These are phyloP conservation scores for Ganoderma sp. DNA, from an alignment of 1,284 basidiomycete genomes.

Conservation along the genomic window DNA sequence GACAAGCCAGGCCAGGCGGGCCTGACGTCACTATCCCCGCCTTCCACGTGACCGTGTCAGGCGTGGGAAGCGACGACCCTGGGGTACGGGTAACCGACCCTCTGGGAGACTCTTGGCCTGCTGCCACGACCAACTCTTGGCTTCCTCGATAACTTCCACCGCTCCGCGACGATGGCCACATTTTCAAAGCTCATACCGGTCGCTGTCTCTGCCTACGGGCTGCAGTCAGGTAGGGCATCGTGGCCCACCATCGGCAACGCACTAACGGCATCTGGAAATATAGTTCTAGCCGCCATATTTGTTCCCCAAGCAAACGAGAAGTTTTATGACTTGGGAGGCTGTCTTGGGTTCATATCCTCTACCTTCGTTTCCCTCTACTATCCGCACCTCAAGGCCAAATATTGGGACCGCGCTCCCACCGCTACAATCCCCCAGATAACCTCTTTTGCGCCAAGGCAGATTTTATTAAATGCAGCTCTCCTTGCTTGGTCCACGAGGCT, in stretches of 20 bases:
- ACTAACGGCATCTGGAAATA: slow-evolving; percentile 30
- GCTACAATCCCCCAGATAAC: slow-evolving; percentile 50
- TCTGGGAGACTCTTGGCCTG: neutral
- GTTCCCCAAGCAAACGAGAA: slow-evolving; percentile 63
- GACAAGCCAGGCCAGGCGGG: no score
- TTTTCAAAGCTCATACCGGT: slow-evolving; percentile 48
- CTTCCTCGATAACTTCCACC: neutral
- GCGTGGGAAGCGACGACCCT: neutral
- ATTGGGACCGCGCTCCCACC: slow-evolving; percentile 46
- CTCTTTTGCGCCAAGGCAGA: slow-evolving; percentile 64
- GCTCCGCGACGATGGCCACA: slow-evolving; percentile 39
- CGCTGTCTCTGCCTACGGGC: slow-evolving; percentile 44
- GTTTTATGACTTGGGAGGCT: slow-evolving; percentile 65
- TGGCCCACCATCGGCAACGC: no score
- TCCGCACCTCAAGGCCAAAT: slow-evolving; percentile 56
- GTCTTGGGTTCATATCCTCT: slow-evolving; percentile 71
- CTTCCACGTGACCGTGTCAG: slow-evolving; percentile 23
- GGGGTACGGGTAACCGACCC: no score
- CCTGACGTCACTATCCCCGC: slow-evolving; percentile 17
- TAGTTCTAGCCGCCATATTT: slow-evolving; percentile 59
- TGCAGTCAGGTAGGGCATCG: slow-evolving; percentile 44
- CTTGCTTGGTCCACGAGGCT: slow-evolving; percentile 69
- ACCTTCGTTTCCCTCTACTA: slow-evolving; percentile 69
- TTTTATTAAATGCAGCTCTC: slow-evolving; percentile 60
- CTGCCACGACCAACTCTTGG: neutral